Conservation (phyloP, 805 yeast genomes). For the Maudiozyma turicensis region DNA sequence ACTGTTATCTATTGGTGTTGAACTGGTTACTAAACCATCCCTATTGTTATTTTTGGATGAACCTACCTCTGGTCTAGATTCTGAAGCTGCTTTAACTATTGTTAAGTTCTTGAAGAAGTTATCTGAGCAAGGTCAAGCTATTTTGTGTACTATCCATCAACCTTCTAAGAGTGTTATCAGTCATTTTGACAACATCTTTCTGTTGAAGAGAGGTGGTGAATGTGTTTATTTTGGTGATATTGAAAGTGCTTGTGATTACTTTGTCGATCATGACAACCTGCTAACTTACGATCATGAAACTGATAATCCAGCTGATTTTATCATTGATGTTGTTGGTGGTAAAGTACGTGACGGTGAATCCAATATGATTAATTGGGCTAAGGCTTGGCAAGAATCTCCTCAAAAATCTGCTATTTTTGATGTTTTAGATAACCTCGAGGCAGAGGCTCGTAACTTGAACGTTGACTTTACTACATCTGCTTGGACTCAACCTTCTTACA, state of each 20-base stretch:
- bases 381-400: conserved; percentile 16
- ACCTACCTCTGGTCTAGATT: conserved; percentile 52
- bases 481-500: conserved; percentile 33
- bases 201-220: conserved; percentile 60
- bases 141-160: conserved; percentile 57
- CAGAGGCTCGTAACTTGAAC: conserved; percentile 11
- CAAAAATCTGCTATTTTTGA: conserved; percentile 6
- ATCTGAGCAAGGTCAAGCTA: conserved; percentile 45
- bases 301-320: conserved; percentile 71
- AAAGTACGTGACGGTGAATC: conserved; percentile 42
- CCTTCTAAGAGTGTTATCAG: conserved; percentile 53
- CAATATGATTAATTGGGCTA: conserved; percentile 9
- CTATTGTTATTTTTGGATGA: conserved; percentile 48
- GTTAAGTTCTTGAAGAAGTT: conserved; percentile 39
- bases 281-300: conserved; percentile 37
- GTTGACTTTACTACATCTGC: conserved; percentile 10
- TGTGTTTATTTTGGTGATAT: conserved; percentile 68
- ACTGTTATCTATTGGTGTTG: conserved; percentile 45
- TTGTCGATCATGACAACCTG: conserved; percentile 49
- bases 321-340: conserved; percentile 53
- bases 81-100: conserved; percentile 54
- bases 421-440: conserved; percentile 9
- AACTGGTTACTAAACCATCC: conserved; percentile 45
- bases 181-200: conserved; percentile 49
- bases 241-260: conserved; percentile 42